A percentile compares a stretch with the other conserved stretches of the same genome.
Evolutionary conservation across 2,329 filamentous ascomycete genomes (phyloP).

Genomic region (Thermomyces lanuginosus): DNA sequence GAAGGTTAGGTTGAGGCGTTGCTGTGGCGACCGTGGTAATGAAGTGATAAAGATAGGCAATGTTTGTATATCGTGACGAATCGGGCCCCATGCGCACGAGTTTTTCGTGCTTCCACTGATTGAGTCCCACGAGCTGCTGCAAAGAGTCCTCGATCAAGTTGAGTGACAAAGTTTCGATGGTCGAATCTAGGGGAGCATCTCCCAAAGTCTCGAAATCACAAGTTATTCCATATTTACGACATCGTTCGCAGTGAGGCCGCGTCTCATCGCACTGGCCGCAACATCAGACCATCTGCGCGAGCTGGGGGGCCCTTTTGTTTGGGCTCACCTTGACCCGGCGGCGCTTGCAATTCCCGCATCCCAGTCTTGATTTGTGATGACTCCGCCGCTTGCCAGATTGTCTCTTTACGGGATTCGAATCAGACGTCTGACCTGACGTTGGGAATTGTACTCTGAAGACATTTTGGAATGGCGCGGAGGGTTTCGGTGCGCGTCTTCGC

Average conservation of each 20-base stretch:
- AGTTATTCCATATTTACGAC: conserved; percentile 5
- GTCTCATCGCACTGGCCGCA: conserved; percentile 6
- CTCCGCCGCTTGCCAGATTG: conserved; percentile 3
- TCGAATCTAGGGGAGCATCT: conserved; percentile 1
- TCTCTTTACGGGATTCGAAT: background rate
- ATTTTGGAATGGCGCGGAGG: background rate
- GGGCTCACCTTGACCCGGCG: conserved; percentile 5
- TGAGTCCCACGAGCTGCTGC: conserved; percentile 1
- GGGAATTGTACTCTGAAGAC: background rate
- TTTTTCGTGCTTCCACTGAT: background rate
- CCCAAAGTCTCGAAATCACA: conserved; percentile 5
- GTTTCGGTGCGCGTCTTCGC: too few relatives aligned
- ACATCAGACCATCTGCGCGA: background rate
- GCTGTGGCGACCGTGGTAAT: conserved; percentile 1
- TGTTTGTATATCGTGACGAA: conserved; percentile 2
- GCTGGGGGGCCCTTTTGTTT: background rate
- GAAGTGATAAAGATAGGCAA: conserved; percentile 3
- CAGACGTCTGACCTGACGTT: background rate
- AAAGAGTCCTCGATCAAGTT: conserved; percentile 2
- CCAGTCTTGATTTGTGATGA: conserved; percentile 6
- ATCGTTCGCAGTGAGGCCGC: conserved; percentile 5
- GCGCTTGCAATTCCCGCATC: conserved; percentile 7
- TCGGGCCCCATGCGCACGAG: background rate
- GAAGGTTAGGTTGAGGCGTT: conserved; percentile 3
- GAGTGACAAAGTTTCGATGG: conserved; percentile 3